These are phyloP conservation scores for Mallotus repandus DNA, from an alignment of 441 rosid genomes.

Conservation along the genomic window DNA sequence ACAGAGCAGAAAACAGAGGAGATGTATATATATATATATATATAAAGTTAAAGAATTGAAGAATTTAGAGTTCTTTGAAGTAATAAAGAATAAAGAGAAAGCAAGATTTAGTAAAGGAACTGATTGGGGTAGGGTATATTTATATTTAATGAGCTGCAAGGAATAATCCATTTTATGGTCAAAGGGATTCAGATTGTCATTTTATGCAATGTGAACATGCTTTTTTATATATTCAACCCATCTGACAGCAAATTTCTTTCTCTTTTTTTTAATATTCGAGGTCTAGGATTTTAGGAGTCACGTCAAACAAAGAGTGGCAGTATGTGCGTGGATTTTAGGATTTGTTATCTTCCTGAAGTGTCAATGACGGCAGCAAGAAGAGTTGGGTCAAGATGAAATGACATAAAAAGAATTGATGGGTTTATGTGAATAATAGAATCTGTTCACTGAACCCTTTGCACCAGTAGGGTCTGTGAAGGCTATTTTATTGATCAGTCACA, in stretches of 20 bases:
- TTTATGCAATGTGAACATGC: conserved; percentile 18
- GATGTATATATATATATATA: not conserved
- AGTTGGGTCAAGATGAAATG: not conserved
- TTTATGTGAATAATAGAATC: too few relatives aligned
- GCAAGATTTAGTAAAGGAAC: not conserved
- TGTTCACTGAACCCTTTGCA: too few relatives aligned
- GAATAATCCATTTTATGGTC: not conserved
- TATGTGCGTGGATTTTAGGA: not conserved
- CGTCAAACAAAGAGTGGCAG: not conserved
- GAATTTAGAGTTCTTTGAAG: not conserved
- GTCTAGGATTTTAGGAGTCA: not conserved
- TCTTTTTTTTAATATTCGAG: not conserved
- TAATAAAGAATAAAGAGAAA: not conserved
- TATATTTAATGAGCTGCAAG: not conserved
- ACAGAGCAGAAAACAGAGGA: conserved; percentile 5
- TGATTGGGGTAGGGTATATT: not conserved
- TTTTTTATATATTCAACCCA: not conserved
- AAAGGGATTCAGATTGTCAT: conserved; percentile 1
- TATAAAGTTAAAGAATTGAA: not conserved
- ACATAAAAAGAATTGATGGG: too few relatives aligned
- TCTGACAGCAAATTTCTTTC: conserved; percentile 16
- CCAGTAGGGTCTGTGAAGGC: too few relatives aligned
- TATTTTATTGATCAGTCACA: too few relatives aligned
- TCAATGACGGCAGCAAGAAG: not conserved
- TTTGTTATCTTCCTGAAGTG: not conserved